A percentile compares a stretch with the other conserved stretches of the same genome.
Evolutionary conservation across 2,329 filamentous ascomycete species (phyloP).

Genomic region (Thelonectria blattea): DNA sequence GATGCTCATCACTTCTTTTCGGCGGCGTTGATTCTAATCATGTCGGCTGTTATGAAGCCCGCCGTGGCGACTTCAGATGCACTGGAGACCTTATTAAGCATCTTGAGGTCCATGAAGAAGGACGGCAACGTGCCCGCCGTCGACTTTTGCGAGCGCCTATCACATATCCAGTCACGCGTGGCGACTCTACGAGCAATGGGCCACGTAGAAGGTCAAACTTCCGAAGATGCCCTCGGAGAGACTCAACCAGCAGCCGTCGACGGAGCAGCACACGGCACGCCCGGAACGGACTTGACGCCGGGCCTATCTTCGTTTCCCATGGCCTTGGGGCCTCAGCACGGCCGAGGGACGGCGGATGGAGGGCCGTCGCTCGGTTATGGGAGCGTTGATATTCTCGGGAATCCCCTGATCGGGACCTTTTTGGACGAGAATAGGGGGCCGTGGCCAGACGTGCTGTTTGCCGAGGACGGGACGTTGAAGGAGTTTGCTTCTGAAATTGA

Average conservation of each 20-base stretch:
- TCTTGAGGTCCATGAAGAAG: constrained; percentile 39
- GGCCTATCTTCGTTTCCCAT: constrained; percentile 9
- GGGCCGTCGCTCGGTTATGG: constrained; percentile 19
- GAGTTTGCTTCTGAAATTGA: constrained; percentile 39
- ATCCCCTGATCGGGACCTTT: constrained; percentile 38
- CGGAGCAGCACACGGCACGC: background rate
- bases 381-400: constrained; percentile 34
- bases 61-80: constrained; percentile 36
- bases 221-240: background rate
- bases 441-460: constrained; percentile 34
- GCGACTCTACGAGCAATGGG: constrained; percentile 25
- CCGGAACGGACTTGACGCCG: background rate
- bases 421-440: constrained; percentile 37
- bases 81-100: constrained; percentile 38
- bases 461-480: constrained; percentile 34
- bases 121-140: constrained; percentile 40
- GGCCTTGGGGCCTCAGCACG: constrained; percentile 8
- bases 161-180: constrained; percentile 33
- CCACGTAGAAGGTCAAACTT: constrained; percentile 12
- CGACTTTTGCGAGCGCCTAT: constrained; percentile 39
- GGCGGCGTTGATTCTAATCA: constrained; percentile 59
- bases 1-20: constrained; percentile 63
- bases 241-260: background rate
- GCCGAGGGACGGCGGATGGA: background rate
- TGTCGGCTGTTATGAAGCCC: constrained; percentile 46